Conservation (phyloP, 768 basidiomycete genomes). For the Astraeus odoratus region DNA sequence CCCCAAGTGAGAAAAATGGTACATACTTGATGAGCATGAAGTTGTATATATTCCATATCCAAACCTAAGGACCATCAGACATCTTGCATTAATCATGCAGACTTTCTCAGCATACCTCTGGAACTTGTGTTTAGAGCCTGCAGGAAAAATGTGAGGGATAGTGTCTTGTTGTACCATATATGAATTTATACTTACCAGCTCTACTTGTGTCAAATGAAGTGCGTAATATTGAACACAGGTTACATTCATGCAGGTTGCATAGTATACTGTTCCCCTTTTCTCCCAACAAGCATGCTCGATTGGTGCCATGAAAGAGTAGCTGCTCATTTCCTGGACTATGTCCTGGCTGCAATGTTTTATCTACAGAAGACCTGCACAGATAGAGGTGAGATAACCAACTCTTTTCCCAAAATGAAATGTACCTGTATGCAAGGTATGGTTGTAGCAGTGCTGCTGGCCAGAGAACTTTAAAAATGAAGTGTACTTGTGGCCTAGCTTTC, state of each 20-base stretch:
- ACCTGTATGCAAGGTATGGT: conserved; percentile 44
- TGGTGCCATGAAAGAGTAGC: conserved; percentile 62
- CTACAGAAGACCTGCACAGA: conserved; percentile 18
- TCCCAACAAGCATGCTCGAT: conserved; percentile 48
- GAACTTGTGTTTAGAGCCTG: conserved; percentile 52
- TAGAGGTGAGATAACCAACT: conserved; percentile 3
- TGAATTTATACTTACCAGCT: conserved; percentile 41
- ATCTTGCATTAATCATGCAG: not conserved
- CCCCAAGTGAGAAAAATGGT: not conserved
- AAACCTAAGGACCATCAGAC: conserved; percentile 36
- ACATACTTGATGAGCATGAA: conserved; percentile 57
- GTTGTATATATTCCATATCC: conserved; percentile 65
- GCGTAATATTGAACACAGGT: conserved; percentile 49
- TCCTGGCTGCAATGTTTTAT: conserved; percentile 18
- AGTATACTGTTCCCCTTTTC: conserved; percentile 43
- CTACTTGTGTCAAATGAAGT: conserved; percentile 53
- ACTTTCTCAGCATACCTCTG: conserved; percentile 30
- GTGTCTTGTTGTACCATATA: conserved; percentile 1
- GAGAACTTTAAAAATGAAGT: conserved; percentile 46
- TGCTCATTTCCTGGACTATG: conserved; percentile 42
- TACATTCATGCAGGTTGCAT: conserved; percentile 45
- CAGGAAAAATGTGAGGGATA: conserved; percentile 8
- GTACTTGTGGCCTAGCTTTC: conserved; percentile 43
- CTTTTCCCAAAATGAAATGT: conserved; percentile 15
- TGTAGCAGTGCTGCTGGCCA: conserved; percentile 37